Evolutionary conservation across 768 basidiomycete genomes (phyloP), one percentile per base, ranked within the genome.

Genomic region (Antrodiella citrinella): DNA sequence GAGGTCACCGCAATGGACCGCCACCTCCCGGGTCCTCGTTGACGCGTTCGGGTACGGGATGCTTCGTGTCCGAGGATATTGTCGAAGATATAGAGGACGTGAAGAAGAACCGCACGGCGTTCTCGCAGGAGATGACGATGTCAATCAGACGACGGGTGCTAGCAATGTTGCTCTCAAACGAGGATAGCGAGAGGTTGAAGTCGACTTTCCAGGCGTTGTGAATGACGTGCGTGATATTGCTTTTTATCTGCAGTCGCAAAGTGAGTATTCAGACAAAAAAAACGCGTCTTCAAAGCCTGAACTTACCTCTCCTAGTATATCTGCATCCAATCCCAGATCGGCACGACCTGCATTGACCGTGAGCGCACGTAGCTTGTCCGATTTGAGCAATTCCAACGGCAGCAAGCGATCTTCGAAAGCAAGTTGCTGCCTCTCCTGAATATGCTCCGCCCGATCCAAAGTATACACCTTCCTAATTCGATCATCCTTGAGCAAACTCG

Each of bases 191-290:
- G 9, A 62, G 51, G 49, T 65, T 66, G 61, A 74, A 74, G 52
- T 74, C 65, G 10, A 72, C 65, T 11, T 55, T 63, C 72, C 72
- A 73, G 15, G 70, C 72, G 57, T 49, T 30, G 47, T 44, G 45
- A 12, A 55, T 45, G 22, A 54, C 30, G 22, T 44, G 45, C 9
- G 40, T 51, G 11, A 53, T 30, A 41, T 46, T 25, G 15, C 18
- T 18, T 12, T 38, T 39, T 10, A 55, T 48, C 54, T 55, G 26
- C 22, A 19, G n/a, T n/a, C 13, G 7, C 30, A 2, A 13, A 5
- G 22, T 4, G 11, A 1, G 26, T 22, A n/a, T 18, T 9, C 15
- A 12, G 22, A 18, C 4, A 3, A 5, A 12, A 11, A 10, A 13
- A 4, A 22, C 20, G 10, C 7, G 13, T 23, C 1, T 23, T 45